phyloP scores from a whole-genome alignment of 1,284 basidiomycete species.

The Leccinum pachyderme region DNA sequence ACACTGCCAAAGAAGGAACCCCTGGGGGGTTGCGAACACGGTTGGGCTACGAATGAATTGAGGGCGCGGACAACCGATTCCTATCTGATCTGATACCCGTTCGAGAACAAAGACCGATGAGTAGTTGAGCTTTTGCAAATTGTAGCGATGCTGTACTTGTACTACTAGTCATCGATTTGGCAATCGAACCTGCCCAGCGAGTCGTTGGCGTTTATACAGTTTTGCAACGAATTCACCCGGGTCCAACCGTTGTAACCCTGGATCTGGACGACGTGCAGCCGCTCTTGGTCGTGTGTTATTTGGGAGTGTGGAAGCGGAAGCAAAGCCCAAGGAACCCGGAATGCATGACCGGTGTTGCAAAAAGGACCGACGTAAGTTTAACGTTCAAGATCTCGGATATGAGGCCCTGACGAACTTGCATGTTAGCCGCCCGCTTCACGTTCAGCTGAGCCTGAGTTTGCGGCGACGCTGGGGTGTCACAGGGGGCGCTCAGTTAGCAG shows the following conservation, averaged over 20 bases:
- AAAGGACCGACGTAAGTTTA: conserved; percentile 2
- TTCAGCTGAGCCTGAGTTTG: neutral
- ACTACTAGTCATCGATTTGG: conserved; percentile 16
- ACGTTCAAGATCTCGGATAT: conserved; percentile 8
- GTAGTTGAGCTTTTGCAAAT: conserved; percentile 14
- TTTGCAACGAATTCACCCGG: neutral
- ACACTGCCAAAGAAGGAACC: neutral
- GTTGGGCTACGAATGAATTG: neutral
- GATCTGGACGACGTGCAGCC: too few relatives aligned
- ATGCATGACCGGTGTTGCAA: conserved; percentile 10
- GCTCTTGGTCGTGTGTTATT: neutral
- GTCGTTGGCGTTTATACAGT: neutral
- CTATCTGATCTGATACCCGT: conserved; percentile 32
- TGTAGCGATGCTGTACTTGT: conserved; percentile 23
- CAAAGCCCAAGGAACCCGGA: conserved; percentile 7
- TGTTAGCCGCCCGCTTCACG: neutral
- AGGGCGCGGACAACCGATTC: conserved; percentile 13
- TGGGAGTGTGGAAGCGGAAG: neutral
- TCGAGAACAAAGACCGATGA: conserved; percentile 14
- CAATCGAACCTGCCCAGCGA: conserved; percentile 9
- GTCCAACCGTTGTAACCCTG: neutral
- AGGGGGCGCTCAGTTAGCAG: neutral
- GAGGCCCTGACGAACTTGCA: conserved; percentile 1
- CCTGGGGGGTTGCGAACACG: neutral
- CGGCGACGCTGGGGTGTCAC: neutral